Evolutionary conservation across 441 rosid species (phyloP).

Genomic region (Adansonia gregorii): DNA sequence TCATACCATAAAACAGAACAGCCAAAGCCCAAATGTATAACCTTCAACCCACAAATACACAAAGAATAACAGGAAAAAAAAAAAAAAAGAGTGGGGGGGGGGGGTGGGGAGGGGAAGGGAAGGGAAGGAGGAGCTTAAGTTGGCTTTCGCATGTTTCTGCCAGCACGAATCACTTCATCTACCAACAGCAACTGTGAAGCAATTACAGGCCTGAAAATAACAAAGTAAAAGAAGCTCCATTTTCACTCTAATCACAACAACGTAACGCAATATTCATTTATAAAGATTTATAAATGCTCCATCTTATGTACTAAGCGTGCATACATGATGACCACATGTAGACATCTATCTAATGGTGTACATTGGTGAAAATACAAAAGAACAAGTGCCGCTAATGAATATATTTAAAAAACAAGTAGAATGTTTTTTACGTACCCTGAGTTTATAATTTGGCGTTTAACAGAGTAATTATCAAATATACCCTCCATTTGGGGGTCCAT

Average conservation of each 20-base stretch:
- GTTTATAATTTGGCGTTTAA: conserved; percentile 87
- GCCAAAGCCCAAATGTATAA: background rate
- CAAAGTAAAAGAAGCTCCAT: background rate
- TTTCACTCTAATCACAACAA: background rate
- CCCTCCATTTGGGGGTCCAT: conserved; percentile 90
- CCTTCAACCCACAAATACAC: background rate
- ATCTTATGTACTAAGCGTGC: background rate
- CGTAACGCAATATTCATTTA: background rate
- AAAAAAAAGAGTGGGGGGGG: too few relatives aligned
- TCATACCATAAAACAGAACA: background rate
- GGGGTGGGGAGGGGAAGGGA: too few relatives aligned
- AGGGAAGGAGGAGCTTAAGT: conserved; percentile 29
- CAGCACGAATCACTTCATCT: conserved; percentile 96
- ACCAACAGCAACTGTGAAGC: conserved; percentile 91
- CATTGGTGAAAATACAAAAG: background rate
- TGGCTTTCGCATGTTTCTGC: conserved; percentile 96
- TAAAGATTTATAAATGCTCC: background rate
- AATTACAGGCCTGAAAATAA: conserved; percentile 73
- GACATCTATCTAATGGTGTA: too few relatives aligned
- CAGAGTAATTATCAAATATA: conserved; percentile 89
- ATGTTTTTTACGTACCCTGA: conserved; percentile 64
- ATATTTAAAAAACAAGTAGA: background rate
- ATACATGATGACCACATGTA: background rate
- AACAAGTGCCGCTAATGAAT: background rate
- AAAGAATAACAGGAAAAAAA: background rate